Percentiles rank a stretch among this genome's conserved stretches.
These are phyloP conservation scores for Russula olivacea DNA, from an alignment of 768 basidiomycete genomes.

Conservation along the genomic window DNA sequence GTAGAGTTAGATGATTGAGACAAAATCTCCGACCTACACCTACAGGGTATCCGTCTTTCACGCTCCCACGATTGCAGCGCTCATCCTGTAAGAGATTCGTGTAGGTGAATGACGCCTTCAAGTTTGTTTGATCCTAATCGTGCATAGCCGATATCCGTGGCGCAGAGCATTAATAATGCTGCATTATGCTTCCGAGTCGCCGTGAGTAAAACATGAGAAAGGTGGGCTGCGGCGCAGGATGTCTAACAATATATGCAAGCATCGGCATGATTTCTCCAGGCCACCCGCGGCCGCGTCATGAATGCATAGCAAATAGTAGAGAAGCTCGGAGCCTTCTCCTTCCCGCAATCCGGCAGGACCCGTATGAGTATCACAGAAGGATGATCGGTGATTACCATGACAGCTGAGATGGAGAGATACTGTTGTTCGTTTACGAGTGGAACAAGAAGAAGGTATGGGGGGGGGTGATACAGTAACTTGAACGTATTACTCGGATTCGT, in stretches of 20 bases:
- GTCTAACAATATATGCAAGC: neutral
- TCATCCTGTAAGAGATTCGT: neutral
- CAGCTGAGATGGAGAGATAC: too few relatives aligned
- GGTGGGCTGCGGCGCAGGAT: neutral
- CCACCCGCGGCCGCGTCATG: neutral
- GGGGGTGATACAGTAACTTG: too few relatives aligned
- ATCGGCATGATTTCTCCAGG: neutral
- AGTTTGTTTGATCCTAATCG: neutral
- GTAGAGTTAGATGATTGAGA: neutral
- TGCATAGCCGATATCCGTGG: neutral
- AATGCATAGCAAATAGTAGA: neutral
- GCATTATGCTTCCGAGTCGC: neutral
- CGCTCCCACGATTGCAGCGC: neutral
- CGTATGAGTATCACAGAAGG: too few relatives aligned
- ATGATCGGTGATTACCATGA: too few relatives aligned
- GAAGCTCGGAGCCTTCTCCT: neutral
- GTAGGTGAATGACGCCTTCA: neutral
- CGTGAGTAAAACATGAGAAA: neutral
- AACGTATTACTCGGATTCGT: too few relatives aligned
- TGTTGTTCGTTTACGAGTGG: neutral
- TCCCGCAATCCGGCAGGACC: neutral
- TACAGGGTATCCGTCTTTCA: neutral
- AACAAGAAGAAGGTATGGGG: too few relatives aligned
- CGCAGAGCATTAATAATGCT: neutral
- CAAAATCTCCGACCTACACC: neutral